phyloP scores from a whole-genome alignment of 805 yeast genomes.

The Candida suzukii region DNA sequence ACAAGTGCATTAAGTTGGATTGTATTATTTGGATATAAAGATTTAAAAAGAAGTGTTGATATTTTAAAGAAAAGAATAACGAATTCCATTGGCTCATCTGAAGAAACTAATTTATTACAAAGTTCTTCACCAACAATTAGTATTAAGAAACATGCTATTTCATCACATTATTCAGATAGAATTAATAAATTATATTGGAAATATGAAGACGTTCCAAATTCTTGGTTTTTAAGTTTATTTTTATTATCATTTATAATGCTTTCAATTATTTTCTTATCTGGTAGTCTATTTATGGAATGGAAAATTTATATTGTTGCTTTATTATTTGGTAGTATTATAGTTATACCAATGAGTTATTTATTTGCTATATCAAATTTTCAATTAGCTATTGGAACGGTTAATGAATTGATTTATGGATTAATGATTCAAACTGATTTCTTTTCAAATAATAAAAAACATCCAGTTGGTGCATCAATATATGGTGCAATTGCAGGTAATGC shows the following conservation, averaged over 20 bases:
- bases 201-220: conserved; percentile 34
- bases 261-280: conserved; percentile 26
- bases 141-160: conserved; percentile 3
- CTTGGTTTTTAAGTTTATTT: conserved; percentile 35
- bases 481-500: conserved; percentile 50
- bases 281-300: conserved; percentile 25
- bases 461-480: conserved; percentile 41
- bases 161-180: conserved; percentile 30
- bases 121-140: not conserved
- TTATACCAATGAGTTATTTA: conserved; percentile 42
- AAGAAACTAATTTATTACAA: not conserved
- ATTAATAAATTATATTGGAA: conserved; percentile 32
- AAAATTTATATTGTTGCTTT: conserved; percentile 39
- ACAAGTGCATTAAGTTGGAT: conserved; percentile 42
- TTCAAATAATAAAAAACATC: conserved; percentile 26
- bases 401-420: conserved; percentile 41
- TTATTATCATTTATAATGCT: conserved; percentile 28
- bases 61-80: conserved; percentile 2
- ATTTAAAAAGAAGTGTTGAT: conserved; percentile 9
- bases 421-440: conserved; percentile 30
- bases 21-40: conserved; percentile 17
- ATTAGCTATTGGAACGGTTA: conserved; percentile 44
- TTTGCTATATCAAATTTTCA: conserved; percentile 47
- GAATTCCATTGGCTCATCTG: not conserved
- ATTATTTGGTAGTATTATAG: conserved; percentile 35